Base-by-base conservation (phyloP, 2,329 filamentous ascomycete species). In the Penicillium sp. region DNA sequence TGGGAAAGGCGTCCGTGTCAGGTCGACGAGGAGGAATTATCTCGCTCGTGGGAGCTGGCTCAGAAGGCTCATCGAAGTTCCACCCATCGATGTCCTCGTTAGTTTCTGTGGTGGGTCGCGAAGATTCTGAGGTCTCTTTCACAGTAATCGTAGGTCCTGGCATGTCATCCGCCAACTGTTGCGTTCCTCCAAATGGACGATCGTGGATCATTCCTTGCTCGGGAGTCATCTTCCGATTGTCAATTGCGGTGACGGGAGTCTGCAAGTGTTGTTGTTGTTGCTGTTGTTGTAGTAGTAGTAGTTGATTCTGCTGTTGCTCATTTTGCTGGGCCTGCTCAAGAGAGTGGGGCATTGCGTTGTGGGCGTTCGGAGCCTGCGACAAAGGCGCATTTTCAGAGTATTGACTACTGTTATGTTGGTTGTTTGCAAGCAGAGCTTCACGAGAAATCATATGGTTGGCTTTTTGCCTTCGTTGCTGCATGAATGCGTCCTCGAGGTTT, bases 1-100 rank as follows among this genome's bases (percentile, higher is more conserved):
- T 84, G 1, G 91, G 90, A 54, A 97, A 97, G 4, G 81, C 79
- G 67, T 96, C 91, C 0, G 85, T 93, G 63, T 96, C 91, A 1
- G 89, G 90, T 52, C 90, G 72, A 51, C 80, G 73, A 9, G 83
- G 70, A 67, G 84, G 55, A 61, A 75, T 73, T 1, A 73, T 61
- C 45, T 71, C 71, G 55, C 62, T 26, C 64, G 68, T 53, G 1
- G 62, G 55, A 42, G 67, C 67, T 39, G 79, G 71, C 36, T 87
- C 85, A 0, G 80, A 71, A 45, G 73, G 60, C n/a, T 96, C 90
- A 46, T 91, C 88, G 58, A 98, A 98, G 62, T 94, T 90, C 93
- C 93, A 98, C 7, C 81, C 88, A 61, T 95, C 90, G 0, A 78
- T 64, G 49, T 86, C 83, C 4, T 76, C 71, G 33, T 61, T 58